phyloP scores from a whole-genome alignment of 352 stramenopile genomes.

The Pythium graminicola region DNA sequence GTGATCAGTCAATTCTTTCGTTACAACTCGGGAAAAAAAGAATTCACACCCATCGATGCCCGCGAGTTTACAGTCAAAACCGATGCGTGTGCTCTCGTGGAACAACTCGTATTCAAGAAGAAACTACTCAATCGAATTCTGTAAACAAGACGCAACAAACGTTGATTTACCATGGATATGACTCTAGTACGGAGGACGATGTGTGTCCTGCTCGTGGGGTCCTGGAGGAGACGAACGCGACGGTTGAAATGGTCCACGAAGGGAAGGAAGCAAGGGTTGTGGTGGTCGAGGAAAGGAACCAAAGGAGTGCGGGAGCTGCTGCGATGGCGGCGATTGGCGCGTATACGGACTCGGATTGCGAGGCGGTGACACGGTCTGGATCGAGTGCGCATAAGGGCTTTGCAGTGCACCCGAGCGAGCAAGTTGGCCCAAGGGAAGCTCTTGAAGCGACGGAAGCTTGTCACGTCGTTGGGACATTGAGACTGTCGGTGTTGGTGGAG shows the following conservation, averaged over 20 bases:
- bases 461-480: not conserved
- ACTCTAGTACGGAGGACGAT: conserved; percentile 2
- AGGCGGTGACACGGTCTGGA: not conserved
- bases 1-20: conserved; percentile 71
- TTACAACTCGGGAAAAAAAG: conserved; percentile 81
- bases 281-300: not conserved
- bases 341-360: not conserved
- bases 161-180: too few relatives aligned
- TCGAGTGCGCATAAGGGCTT: not conserved
- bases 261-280: not conserved
- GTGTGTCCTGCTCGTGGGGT: not conserved
- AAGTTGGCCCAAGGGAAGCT: conserved; percentile 9
- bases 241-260: not conserved
- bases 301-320: not conserved
- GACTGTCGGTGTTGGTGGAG: not conserved
- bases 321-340: not conserved
- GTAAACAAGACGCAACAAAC: not conserved
- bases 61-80: conserved; percentile 69
- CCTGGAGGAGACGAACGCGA: not conserved
- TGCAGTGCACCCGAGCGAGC: not conserved
- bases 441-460: conserved; percentile 14
- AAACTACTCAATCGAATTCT: conserved; percentile 16
- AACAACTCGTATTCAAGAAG: conserved; percentile 50
- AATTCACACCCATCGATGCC: conserved; percentile 56
- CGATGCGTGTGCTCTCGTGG: conserved; percentile 55